A percentile compares a stretch with the other conserved stretches of the same genome.
phyloP scores from a whole-genome alignment of 1,139 yeast genomes.

The Eremothecium coryli region DNA sequence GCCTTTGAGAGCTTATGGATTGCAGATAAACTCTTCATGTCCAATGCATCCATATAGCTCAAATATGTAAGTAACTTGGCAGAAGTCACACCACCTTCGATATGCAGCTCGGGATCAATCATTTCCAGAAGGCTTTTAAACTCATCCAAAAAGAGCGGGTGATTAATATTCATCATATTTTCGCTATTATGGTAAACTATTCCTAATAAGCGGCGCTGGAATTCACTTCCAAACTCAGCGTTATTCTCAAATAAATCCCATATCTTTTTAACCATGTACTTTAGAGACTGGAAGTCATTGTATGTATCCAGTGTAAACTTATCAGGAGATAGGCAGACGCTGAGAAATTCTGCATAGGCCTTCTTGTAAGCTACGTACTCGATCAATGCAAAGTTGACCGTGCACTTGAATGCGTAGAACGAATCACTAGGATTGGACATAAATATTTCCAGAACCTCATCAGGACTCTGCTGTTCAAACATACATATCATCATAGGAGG shows the following conservation, averaged over 20 bases:
- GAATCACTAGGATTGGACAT: conserved; percentile 6
- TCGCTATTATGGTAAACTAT: conserved; percentile 21
- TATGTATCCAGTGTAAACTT: conserved; percentile 15
- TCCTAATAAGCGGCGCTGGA: conserved; percentile 13
- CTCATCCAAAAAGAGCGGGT: conserved; percentile 8
- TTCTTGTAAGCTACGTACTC: conserved; percentile 17
- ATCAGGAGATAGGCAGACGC: conserved; percentile 11
- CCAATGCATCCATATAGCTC: conserved; percentile 12
- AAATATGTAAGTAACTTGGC: conserved; percentile 13
- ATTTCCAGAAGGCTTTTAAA: conserved; percentile 11
- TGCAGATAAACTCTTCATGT: conserved; percentile 15
- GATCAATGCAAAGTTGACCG: conserved; percentile 14
- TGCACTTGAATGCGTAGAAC: conserved; percentile 5
- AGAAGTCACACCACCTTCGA: conserved; percentile 11
- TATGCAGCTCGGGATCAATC: conserved; percentile 11
- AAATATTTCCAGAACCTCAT: conserved; percentile 13
- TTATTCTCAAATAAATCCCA: neutral
- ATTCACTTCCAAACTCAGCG: neutral
- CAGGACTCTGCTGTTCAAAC: conserved; percentile 14
- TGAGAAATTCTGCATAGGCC: conserved; percentile 14
- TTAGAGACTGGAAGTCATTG: conserved; percentile 14
- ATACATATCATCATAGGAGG: conserved; percentile 13
- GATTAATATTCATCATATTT: conserved; percentile 9
- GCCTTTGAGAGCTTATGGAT: conserved; percentile 17
- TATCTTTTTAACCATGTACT: conserved; percentile 10